Percentiles rank a stretch among this genome's conserved stretches.
phyloP scores from a whole-genome alignment of 371 early-diverging fungal genomes.

The Parasitella parasitica region DNA sequence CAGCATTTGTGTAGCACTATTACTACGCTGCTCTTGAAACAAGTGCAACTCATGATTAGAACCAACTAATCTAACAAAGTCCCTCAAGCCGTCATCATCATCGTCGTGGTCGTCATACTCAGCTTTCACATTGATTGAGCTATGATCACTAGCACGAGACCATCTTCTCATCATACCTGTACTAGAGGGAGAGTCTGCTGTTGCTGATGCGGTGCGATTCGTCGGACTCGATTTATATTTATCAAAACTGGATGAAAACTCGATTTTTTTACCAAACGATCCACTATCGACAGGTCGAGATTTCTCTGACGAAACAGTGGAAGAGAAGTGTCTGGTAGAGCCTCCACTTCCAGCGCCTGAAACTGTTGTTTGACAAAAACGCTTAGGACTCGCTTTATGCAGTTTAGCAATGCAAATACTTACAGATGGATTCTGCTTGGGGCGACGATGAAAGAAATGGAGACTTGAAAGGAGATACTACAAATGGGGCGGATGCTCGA shows the following conservation, averaged over 20 bases:
- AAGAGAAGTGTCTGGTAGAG: neutral
- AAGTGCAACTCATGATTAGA: slow-evolving; percentile 51
- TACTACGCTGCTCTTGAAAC: slow-evolving; percentile 25
- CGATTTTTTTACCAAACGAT: slow-evolving; percentile 29
- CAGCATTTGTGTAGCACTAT: neutral
- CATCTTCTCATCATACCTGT: slow-evolving; percentile 26
- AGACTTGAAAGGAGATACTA: slow-evolving; percentile 72
- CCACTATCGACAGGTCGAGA: slow-evolving; percentile 6
- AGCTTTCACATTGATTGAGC: slow-evolving; percentile 15
- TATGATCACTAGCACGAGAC: slow-evolving; percentile 36
- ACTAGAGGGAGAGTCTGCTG: slow-evolving; percentile 11
- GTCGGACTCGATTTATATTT: slow-evolving; percentile 31
- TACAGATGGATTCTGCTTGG: slow-evolving; percentile 41
- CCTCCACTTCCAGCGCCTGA: slow-evolving; percentile 9
- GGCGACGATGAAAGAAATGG: slow-evolving; percentile 68
- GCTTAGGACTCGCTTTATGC: neutral
- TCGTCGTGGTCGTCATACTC: slow-evolving; percentile 35
- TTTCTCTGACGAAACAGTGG: neutral
- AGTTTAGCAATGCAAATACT: neutral
- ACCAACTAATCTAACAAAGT: slow-evolving; percentile 64
- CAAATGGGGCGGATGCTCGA: slow-evolving; percentile 28
- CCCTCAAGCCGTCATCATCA: slow-evolving; percentile 41
- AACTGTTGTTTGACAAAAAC: slow-evolving; percentile 23
- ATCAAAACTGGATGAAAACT: slow-evolving; percentile 41
- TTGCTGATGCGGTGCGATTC: neutral